Base-by-base conservation (phyloP, 495 filamentous ascomycete species). In the Niebla homalea region DNA sequence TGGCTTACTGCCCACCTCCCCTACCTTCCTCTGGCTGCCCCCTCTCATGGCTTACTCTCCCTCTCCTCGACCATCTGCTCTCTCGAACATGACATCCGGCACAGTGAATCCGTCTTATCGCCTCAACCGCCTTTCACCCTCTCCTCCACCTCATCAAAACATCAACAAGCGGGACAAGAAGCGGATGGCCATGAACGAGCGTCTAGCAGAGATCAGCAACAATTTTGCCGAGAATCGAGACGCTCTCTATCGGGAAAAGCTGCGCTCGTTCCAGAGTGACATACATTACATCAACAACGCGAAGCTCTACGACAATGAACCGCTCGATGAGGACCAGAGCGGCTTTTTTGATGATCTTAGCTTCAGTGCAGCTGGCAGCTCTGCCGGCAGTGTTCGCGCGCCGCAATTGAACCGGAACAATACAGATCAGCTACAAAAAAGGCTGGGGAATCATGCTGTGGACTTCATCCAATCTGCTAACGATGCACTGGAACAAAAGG, bases 91-190 rank as follows among this genome's bases (percentile, higher is more conserved):
- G 20, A 22, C 21, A 21, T 15, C 36, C 14, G 36, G 47, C 35
- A 23, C 41, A 15, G 5, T 48, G 25, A 48, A 36, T 29, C 21
- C 32, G n/a, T 18, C 25, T 23, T 45, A 43, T 21, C 48, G 49
- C 41, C 39, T 48, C 49, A 50, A 53, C 47, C 58, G 56, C 51
- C 57, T 52, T 11, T 57, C 55, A 20, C 21, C 43, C 22, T 53
- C 61, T 5, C 56, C 60, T 5, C 49, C 49, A n/a, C 59, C 49
- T 22, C 62, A 68, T 16, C 70, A 68, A 45, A 64, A 75, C 50
- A 70, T 72, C 26, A 87, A 89, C 4, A 98, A 98, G 71, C 78
- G 87, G 58, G 89, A 97, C 70, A 92, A 94, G 62, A 79, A 85
- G 52, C 82, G 89, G 48, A 84, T 83, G 51, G 73, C 77, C 45